Evolutionary conservation across 768 basidiomycete genomes (phyloP).

Genomic region (Pleurotus tuber-regium): DNA sequence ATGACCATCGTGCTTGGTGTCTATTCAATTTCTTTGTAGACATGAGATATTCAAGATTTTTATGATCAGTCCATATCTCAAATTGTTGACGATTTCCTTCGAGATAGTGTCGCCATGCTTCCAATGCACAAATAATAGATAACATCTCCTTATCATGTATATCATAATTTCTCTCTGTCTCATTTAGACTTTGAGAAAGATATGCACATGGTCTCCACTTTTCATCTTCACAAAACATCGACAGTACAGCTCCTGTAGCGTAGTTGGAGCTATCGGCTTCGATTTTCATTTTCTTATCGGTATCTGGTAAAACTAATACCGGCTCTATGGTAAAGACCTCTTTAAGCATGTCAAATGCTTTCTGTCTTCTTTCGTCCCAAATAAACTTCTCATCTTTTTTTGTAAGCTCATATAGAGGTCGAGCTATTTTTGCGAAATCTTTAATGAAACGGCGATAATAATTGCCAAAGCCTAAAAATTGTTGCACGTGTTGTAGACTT

Average conservation of each 20-base stretch:
- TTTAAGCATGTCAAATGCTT: constrained; percentile 27
- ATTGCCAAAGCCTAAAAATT: constrained; percentile 40
- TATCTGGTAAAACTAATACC: constrained; percentile 19
- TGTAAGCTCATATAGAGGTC: constrained; percentile 19
- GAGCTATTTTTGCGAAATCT: constrained; percentile 25
- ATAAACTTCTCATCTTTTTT: constrained; percentile 17
- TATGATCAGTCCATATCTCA: constrained; percentile 32
- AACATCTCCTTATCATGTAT: too few species aligned
- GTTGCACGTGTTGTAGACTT: constrained; percentile 27
- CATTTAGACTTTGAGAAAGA: too few species aligned
- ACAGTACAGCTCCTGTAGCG: too few species aligned
- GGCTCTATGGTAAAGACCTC: constrained; percentile 21
- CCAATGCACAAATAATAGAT: constrained; percentile 37
- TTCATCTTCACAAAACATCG: too few species aligned
- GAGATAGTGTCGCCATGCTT: constrained; percentile 24
- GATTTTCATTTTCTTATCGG: too few species aligned
- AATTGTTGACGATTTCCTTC: constrained; percentile 19
- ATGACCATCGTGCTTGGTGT: constrained; percentile 41
- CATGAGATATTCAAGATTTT: constrained; percentile 46
- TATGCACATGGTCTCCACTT: too few species aligned
- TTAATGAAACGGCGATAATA: constrained; percentile 33
- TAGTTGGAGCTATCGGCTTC: too few species aligned
- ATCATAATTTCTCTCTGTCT: too few species aligned
- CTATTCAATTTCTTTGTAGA: too few species aligned
- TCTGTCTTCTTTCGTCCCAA: too few species aligned